These are phyloP conservation scores for Chaetomium cochliodes DNA, from an alignment of 495 filamentous ascomycete genomes.

Conservation along the genomic window DNA sequence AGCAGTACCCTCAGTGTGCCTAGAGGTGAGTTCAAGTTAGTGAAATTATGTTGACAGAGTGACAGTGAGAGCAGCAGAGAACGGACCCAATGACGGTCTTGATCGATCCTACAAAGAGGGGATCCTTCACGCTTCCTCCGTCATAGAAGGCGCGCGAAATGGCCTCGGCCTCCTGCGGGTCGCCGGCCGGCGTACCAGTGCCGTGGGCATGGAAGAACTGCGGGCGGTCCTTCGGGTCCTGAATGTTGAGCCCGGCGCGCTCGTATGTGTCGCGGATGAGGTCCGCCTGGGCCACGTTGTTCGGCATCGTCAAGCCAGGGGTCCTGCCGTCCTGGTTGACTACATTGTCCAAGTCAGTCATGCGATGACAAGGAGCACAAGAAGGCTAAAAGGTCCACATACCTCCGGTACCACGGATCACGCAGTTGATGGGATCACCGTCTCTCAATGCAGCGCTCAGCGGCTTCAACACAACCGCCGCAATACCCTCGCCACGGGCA, in stretches of 20 bases:
- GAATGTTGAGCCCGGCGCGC: slow-evolving; percentile 30
- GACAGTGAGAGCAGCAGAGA: background rate
- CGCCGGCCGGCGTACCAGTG: slow-evolving; percentile 36
- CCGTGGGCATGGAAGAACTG: slow-evolving; percentile 49
- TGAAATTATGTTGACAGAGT: background rate
- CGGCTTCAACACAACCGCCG: slow-evolving; percentile 54
- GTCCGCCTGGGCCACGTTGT: slow-evolving; percentile 47
- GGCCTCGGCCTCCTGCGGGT: slow-evolving; percentile 5
- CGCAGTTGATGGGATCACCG: slow-evolving; percentile 55
- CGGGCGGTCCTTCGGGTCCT: slow-evolving; percentile 27
- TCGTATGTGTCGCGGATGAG: slow-evolving; percentile 51
- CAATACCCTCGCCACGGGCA: slow-evolving; percentile 59
- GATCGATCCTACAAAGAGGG: slow-evolving; percentile 52
- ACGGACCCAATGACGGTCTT: slow-evolving; percentile 47
- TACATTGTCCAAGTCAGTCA: background rate
- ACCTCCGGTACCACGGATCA: slow-evolving; percentile 52
- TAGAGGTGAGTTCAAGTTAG: slow-evolving; percentile 19
- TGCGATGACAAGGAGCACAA: background rate
- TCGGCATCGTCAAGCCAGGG: slow-evolving; percentile 54
- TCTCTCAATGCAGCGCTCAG: slow-evolving; percentile 49
- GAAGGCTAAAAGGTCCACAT: background rate
- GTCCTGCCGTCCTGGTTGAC: slow-evolving; percentile 56
- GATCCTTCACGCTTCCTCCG: slow-evolving; percentile 28
- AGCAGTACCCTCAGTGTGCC: slow-evolving; percentile 53
- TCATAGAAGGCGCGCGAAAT: background rate